phyloP scores from a whole-genome alignment of 805 yeast genomes.

The Komagataella pastoris region DNA sequence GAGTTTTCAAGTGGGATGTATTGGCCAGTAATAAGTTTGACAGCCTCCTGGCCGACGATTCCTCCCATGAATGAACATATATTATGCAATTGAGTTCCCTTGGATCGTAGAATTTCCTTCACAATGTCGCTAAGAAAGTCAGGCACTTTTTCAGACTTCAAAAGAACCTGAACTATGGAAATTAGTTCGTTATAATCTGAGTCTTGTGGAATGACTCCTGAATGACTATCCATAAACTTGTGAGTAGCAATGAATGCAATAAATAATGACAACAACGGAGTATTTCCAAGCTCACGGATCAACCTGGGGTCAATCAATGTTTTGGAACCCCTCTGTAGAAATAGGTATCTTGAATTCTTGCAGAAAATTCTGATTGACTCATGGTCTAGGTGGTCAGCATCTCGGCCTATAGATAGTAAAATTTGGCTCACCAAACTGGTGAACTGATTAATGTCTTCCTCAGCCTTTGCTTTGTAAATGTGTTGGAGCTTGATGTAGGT shows the following conservation, averaged over 20 bases:
- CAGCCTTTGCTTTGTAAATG: constrained; percentile 44
- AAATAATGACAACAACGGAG: background rate
- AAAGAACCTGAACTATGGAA: constrained; percentile 5
- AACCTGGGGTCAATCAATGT: background rate
- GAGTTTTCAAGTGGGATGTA: constrained; percentile 67
- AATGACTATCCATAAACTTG: background rate
- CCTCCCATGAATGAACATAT: constrained; percentile 71
- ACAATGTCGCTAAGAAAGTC: constrained; percentile 25
- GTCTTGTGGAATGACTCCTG: background rate
- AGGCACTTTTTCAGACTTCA: constrained; percentile 11
- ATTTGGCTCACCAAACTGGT: constrained; percentile 6
- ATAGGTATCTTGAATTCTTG: constrained; percentile 42
- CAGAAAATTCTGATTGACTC: constrained; percentile 37
- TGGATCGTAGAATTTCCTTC: constrained; percentile 24
- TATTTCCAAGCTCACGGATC: background rate
- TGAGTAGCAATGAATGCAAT: background rate
- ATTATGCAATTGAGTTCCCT: constrained; percentile 38
- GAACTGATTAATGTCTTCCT: constrained; percentile 28
- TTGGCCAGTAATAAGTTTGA: constrained; percentile 66
- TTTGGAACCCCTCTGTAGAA: constrained; percentile 32
- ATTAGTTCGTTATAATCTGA: background rate
- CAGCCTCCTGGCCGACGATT: constrained; percentile 69
- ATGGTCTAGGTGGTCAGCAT: constrained; percentile 16
- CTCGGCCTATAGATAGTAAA: constrained; percentile 14
- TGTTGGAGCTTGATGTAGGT: constrained; percentile 44